phyloP scores from a whole-genome alignment of 768 basidiomycete species.

The Gloeophyllum trabeum region DNA sequence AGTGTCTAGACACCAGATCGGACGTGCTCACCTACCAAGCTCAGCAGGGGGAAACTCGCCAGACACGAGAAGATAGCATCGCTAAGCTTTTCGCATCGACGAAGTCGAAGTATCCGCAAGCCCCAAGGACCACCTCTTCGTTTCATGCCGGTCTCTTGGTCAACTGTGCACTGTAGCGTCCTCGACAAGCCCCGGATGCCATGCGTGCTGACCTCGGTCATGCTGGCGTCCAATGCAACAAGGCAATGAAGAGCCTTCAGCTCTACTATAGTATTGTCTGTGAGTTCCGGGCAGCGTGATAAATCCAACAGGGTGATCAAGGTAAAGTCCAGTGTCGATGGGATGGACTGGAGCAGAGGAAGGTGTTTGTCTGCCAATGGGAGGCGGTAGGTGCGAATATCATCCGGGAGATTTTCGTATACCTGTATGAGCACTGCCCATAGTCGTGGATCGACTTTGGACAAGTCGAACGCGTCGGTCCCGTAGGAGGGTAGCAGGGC shows the following conservation, averaged over 20 bases:
- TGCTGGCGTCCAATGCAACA: conserved; percentile 53
- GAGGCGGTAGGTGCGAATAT: conserved; percentile 27
- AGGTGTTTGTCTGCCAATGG: conserved; percentile 45
- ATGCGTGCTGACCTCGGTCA: conserved; percentile 36
- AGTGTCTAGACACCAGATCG: no score
- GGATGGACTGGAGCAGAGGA: conserved; percentile 45
- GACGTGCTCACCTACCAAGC: conserved; percentile 8
- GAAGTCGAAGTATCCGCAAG: conserved; percentile 10
- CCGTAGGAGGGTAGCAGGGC: conserved; percentile 26
- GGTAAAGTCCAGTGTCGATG: conserved; percentile 42
- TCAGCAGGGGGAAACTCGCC: conserved; percentile 8
- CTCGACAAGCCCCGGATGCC: conserved; percentile 42
- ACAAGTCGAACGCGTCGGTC: conserved; percentile 11
- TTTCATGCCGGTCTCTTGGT: not conserved
- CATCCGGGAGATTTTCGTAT: conserved; percentile 37
- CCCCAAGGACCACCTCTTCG: conserved; percentile 11
- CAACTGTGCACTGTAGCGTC: conserved; percentile 21
- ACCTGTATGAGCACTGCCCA: conserved; percentile 57
- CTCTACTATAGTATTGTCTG: conserved; percentile 40
- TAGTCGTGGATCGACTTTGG: conserved; percentile 37
- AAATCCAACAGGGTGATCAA: conserved; percentile 57
- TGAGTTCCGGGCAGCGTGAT: conserved; percentile 39
- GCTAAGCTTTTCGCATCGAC: conserved; percentile 6
- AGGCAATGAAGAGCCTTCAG: conserved; percentile 44
- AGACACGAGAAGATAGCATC: conserved; percentile 6